Percentiles rank a stretch among this genome's conserved stretches.
Evolutionary conservation across 2,329 filamentous ascomycete species (phyloP).

Genomic region (Dactylella cylindrospora): DNA sequence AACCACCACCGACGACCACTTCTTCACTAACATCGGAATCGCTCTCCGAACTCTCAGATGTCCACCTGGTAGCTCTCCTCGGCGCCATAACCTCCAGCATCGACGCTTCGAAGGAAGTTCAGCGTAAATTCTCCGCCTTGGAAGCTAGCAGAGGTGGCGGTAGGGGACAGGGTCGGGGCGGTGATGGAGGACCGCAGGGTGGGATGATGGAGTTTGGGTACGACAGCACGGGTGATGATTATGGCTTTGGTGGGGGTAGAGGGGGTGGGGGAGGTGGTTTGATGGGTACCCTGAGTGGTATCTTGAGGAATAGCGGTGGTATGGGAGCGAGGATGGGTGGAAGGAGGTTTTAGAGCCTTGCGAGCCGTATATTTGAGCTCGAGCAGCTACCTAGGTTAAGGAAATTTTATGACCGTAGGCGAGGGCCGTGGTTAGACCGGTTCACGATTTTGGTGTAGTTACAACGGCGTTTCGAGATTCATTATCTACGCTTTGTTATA

Average conservation of each 20-base stretch:
- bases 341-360: constrained; percentile 95
- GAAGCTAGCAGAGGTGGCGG: constrained; percentile 39
- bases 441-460: no score
- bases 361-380: no score
- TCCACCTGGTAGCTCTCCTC: constrained; percentile 74
- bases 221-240: constrained; percentile 34
- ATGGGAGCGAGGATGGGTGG: constrained; percentile 63
- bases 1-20: constrained; percentile 66
- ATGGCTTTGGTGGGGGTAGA: constrained; percentile 65
- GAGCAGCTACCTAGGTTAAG: no score
- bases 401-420: no score
- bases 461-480: no score
- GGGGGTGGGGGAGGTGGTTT: constrained; percentile 65
- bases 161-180: constrained; percentile 9
- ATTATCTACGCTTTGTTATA: no score
- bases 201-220: constrained; percentile 34
- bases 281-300: constrained; percentile 71
- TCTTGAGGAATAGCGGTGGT: constrained; percentile 83
- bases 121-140: constrained; percentile 66
- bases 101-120: constrained; percentile 69
- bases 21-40: constrained; percentile 67
- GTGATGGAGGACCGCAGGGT: constrained; percentile 6
- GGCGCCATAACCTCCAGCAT: constrained; percentile 73
- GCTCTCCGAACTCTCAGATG: constrained; percentile 78
- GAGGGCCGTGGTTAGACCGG: no score